A percentile compares a stretch with the other conserved stretches of the same genome.
Evolutionary conservation across 306 rosid species (phyloP).

Genomic region (barrel medic (Medicago truncatula)): DNA sequence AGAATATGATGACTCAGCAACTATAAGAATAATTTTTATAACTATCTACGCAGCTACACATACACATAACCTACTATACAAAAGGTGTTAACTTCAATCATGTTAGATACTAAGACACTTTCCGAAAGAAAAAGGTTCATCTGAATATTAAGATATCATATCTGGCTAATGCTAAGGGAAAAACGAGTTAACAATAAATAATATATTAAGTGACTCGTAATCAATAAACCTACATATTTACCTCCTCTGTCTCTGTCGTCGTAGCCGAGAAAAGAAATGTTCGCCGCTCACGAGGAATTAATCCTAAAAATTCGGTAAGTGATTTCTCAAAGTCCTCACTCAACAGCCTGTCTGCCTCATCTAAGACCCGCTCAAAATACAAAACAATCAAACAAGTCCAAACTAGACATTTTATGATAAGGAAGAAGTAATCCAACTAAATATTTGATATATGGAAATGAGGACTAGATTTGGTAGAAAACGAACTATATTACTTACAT

Average conservation of each 20-base stretch:
- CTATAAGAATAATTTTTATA: background rate
- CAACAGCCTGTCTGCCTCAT: conserved; percentile 91
- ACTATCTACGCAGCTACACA: background rate
- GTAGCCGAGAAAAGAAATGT: conserved; percentile 97
- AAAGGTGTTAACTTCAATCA: background rate
- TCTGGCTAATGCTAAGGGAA: conserved; percentile 18
- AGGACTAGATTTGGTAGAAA: too few relatives aligned
- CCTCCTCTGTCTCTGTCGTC: conserved; percentile 80
- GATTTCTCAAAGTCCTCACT: conserved; percentile 86
- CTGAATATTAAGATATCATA: background rate
- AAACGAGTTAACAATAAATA: background rate
- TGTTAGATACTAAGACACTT: background rate
- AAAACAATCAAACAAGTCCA: conserved; percentile 34
- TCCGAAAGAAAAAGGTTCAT: conserved; percentile 17
- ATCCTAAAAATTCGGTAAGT: conserved; percentile 71
- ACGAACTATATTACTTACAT: too few relatives aligned
- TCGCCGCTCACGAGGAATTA: conserved; percentile 76
- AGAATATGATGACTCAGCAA: too few relatives aligned
- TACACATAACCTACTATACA: background rate
- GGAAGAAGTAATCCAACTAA: too few relatives aligned
- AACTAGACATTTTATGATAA: background rate
- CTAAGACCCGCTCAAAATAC: conserved; percentile 73
- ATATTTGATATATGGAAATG: too few relatives aligned
- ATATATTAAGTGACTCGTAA: background rate
- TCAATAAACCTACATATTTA: conserved; percentile 34